These are phyloP conservation scores for Saprolegnia parasitica DNA, from an alignment of 352 stramenopile genomes.

Conservation along the genomic window DNA sequence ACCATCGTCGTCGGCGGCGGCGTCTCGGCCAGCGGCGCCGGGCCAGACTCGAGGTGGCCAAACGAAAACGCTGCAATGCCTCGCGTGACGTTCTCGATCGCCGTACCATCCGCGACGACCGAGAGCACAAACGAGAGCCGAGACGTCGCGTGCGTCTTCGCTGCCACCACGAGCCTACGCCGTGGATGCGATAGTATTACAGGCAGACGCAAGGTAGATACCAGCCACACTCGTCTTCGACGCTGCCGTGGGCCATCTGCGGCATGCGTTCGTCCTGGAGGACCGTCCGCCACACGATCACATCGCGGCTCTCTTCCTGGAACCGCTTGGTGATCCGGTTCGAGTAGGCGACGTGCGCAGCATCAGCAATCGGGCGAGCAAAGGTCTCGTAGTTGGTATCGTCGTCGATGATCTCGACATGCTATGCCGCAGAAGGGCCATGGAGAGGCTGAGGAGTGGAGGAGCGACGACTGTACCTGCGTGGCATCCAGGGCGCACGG, in stretches of 20 bases:
- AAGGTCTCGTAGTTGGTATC: slow-evolving; percentile 16
- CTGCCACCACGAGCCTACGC: slow-evolving; percentile 7
- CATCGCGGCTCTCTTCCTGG: slow-evolving; percentile 5
- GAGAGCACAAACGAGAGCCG: not conserved
- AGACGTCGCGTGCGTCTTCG: not conserved
- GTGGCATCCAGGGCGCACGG: not conserved
- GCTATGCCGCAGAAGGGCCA: too few species aligned
- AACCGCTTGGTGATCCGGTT: slow-evolving; percentile 22
- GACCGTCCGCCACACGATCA: slow-evolving; percentile 17
- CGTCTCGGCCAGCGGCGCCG: not conserved
- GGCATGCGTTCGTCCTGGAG: slow-evolving; percentile 17
- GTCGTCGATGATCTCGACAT: slow-evolving; percentile 5
- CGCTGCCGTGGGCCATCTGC: not conserved
- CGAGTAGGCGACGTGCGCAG: not conserved
- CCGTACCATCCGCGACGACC: not conserved
- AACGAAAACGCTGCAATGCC: not conserved
- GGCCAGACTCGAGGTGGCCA: not conserved
- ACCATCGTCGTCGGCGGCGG: not conserved
- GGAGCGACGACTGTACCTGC: not conserved
- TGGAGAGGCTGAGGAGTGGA: not conserved
- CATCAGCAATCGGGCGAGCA: not conserved
- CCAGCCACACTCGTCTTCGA: slow-evolving; percentile 22
- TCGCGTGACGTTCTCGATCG: not conserved
- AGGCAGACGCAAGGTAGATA: too few species aligned
- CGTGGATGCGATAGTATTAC: too few species aligned